Percentiles rank a stretch among this genome's conserved stretches.
Conservation (phyloP, 1,284 basidiomycete species). For the Vanrija sp. region DNA sequence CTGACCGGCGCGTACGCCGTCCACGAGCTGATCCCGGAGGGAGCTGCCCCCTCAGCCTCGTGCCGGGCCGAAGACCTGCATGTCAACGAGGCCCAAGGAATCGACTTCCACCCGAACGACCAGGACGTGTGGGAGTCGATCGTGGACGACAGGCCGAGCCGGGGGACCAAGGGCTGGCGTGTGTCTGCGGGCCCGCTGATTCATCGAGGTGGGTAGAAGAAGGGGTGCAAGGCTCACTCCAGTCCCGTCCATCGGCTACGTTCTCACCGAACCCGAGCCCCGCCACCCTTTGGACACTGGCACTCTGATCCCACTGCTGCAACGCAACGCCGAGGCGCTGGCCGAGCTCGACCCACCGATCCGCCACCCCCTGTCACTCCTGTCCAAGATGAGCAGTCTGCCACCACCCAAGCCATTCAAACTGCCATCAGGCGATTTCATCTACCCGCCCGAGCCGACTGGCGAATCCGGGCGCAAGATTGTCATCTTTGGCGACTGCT, state of each 20-base stretch:
- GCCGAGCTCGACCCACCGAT: conserved; percentile 56
- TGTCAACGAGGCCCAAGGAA: conserved; percentile 63
- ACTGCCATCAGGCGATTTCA: conserved; percentile 70
- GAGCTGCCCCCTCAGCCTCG: conserved; percentile 55
- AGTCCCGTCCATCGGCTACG: conserved; percentile 81
- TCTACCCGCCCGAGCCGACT: conserved; percentile 60
- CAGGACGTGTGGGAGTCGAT: conserved; percentile 71
- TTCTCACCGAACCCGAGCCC: conserved; percentile 62
- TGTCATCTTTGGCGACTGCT: conserved; percentile 45
- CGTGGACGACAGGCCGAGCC: conserved; percentile 30
- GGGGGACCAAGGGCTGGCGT: conserved; percentile 51
- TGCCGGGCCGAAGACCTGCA: conserved; percentile 57
- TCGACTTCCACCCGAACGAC: conserved; percentile 59
- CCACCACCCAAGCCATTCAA: conserved; percentile 58
- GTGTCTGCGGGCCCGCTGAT: conserved; percentile 74
- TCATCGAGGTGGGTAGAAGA: conserved; percentile 63
- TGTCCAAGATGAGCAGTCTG: conserved; percentile 61
- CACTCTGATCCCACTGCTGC: conserved; percentile 42
- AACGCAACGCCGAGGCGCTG: conserved; percentile 52
- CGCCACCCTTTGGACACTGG: conserved; percentile 45
- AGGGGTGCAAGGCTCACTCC: conserved; percentile 23
- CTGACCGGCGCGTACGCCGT: conserved; percentile 68
- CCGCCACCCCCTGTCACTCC: conserved; percentile 64
- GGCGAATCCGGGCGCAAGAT: conserved; percentile 52
- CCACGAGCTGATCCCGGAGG: conserved; percentile 67